Base-by-base conservation (phyloP, 345 rosid species). In the Citrus glauca region DNA sequence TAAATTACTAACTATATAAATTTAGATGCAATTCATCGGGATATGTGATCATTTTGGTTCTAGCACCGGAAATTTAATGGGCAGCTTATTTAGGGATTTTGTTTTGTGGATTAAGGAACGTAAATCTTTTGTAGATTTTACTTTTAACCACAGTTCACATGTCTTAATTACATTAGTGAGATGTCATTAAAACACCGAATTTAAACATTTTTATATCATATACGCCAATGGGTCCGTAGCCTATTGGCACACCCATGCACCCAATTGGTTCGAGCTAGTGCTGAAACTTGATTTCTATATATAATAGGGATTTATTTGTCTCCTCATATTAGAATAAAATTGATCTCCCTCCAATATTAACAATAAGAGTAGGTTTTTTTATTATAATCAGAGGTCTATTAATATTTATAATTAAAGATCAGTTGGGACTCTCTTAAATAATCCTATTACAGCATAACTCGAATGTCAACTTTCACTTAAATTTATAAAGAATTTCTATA, bases 311-410 rank as follows among this genome's bases (percentile, higher is more conserved):
- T 33, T 33, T 33, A 33, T 33, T 33, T 33, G 0, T 33, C 1
- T 33, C 0, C 1, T 0, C 35, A 4, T 0, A 0, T 33, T 33
- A 0, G 0, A 6, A 0, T 33, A 33, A 33, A 33, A 33, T 33
- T 0, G 6, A 33, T 33, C 0, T 33, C 35, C 0, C 1, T 0
- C 1, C 0, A 33, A 33, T 33, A 33, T 33, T 33, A 33, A 33
- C 0, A 33, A 0, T 33, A 0, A 33, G 0, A 33, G 35, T 33
- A 33, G 0, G 35, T 33, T 3, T 32, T 28, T 28, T 28, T 28
- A 28, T 28, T 28, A 28, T 1, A 28, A 28, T 28, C 0, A 28
- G 2, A 28, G 1, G 28, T 28, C 2, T 28, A 28, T 28, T 28
- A 28, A 28, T 28, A 28, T 28, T 28, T 28, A 28, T 0, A 28